These are phyloP conservation scores for Nicotiana knightiana DNA, from an alignment of 257 asterid genomes.

Conservation along the genomic window DNA sequence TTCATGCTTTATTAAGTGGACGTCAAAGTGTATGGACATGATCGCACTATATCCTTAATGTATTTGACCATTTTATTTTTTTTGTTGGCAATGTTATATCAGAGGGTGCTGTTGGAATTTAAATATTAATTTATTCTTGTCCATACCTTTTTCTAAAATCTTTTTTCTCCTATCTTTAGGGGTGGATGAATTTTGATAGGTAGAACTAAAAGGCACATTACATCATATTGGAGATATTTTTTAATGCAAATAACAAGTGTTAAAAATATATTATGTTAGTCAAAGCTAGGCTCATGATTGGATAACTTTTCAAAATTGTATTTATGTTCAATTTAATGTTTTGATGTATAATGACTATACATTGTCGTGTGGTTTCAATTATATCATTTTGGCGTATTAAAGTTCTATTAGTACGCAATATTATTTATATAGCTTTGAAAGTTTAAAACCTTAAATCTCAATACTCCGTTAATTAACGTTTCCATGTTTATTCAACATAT, in stretches of 20 bases:
- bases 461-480: no score
- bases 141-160: not conserved
- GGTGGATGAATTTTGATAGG: not conserved
- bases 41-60: not conserved
- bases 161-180: not conserved
- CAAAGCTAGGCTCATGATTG: conserved; percentile 14
- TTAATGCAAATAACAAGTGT: conserved; percentile 18
- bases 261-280: conserved; percentile 17
- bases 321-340: not conserved
- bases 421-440: no score
- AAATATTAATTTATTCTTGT: not conserved
- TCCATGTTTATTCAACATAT: no score
- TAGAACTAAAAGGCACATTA: not conserved
- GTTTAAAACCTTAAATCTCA: no score
- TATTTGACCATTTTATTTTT: not conserved
- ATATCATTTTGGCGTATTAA: no score
- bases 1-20: conserved; percentile 3
- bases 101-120: not conserved
- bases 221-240: conserved; percentile 1
- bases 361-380: not conserved
- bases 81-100: not conserved
- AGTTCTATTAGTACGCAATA: no score
- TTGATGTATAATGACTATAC: not conserved
- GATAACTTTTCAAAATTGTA: conserved; percentile 6
- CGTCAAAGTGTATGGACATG: not conserved